These are phyloP conservation scores for Malus hybrid DNA, from an alignment of 331 rosid species.

Conservation along the genomic window DNA sequence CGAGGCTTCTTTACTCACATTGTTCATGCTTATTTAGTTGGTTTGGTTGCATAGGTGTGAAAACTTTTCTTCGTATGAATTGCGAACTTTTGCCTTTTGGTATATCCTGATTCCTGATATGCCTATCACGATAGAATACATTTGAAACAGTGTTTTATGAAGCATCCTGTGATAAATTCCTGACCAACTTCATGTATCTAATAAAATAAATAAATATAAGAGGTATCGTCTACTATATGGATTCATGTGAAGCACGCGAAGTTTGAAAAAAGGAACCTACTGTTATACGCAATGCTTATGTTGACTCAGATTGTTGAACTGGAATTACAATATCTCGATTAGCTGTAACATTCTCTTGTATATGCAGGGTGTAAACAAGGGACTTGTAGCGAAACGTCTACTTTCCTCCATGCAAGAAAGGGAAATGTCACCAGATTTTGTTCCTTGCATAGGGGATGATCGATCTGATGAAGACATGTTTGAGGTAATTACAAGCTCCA, in stretches of 20 bases:
- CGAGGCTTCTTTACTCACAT: neutral
- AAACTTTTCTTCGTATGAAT: neutral
- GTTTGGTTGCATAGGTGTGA: neutral
- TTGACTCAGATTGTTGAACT: neutral
- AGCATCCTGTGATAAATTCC: neutral
- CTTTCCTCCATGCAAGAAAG: constrained; percentile 48
- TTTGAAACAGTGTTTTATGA: neutral
- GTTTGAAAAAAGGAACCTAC: neutral
- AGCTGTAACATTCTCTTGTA: neutral
- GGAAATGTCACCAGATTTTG: constrained; percentile 50
- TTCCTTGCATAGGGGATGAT: constrained; percentile 69
- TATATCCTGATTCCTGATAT: neutral
- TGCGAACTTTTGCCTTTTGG: neutral
- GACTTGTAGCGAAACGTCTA: constrained; percentile 55
- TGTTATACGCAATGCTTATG: neutral
- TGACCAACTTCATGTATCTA: neutral
- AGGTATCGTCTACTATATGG: neutral
- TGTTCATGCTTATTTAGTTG: neutral
- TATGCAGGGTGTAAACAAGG: constrained; percentile 66
- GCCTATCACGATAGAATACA: neutral
- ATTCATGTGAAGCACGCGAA: neutral
- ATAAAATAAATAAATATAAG: neutral
- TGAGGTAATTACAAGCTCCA: constrained; percentile 49
- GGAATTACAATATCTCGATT: neutral
- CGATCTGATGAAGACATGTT: constrained; percentile 87